Evolutionary conservation across 2,329 filamentous ascomycete species (phyloP).

Genomic region (Mycosphaerella sp.): DNA sequence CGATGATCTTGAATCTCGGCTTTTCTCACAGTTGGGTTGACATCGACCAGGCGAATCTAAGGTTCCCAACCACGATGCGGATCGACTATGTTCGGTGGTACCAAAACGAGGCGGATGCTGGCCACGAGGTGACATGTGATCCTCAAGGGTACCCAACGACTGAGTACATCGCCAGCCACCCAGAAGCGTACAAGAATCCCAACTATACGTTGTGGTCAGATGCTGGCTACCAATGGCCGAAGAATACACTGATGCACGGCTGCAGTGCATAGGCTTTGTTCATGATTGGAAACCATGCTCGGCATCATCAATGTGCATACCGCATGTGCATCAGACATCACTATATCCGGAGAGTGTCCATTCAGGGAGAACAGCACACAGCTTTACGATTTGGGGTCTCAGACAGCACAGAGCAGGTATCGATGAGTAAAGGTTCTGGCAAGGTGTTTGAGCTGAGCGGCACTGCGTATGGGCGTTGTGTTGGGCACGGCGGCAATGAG

Average conservation of each 20-base stretch:
- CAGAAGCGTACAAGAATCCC: conserved; percentile 44
- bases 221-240: conserved; percentile 38
- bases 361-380: conserved; percentile 1
- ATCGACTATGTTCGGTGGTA: conserved; percentile 52
- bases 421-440: not conserved
- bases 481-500: not conserved
- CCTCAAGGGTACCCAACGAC: conserved; percentile 49
- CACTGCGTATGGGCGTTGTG: not conserved
- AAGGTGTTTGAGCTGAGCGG: conserved; percentile 1
- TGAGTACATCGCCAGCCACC: conserved; percentile 45
- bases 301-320: conserved; percentile 6
- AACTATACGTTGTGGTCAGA: conserved; percentile 45
- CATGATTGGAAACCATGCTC: conserved; percentile 11
- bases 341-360: conserved; percentile 1
- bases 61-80: conserved; percentile 48
- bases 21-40: conserved; percentile 46
- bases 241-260: conserved; percentile 40
- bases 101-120: conserved; percentile 40
- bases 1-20: conserved; percentile 49
- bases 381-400: not conserved
- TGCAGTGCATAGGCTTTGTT: conserved; percentile 25
- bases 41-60: conserved; percentile 41
- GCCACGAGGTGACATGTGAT: conserved; percentile 46
- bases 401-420: not conserved
- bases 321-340: conserved; percentile 1